Conservation (phyloP, 2,329 filamentous ascomycete genomes). For the Colletotrichum sp. region DNA sequence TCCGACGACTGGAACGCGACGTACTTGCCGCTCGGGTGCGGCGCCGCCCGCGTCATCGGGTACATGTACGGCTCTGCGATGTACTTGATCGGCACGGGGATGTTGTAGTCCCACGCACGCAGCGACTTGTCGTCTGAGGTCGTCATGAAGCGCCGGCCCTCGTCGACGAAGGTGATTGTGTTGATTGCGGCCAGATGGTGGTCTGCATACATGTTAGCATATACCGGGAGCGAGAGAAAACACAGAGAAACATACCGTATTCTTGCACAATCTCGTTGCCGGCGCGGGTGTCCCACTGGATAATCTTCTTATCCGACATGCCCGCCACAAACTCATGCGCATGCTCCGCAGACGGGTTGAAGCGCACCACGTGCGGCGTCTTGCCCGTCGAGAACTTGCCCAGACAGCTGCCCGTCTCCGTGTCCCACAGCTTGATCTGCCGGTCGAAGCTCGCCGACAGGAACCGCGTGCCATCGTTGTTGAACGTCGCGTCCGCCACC, state of each 20-base stretch:
- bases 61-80: slow-evolving; percentile 99
- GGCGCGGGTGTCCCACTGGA: slow-evolving; percentile 91
- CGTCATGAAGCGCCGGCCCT: slow-evolving; percentile 94
- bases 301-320: slow-evolving; percentile 98
- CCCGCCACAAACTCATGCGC: slow-evolving; percentile 92
- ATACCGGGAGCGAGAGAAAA: no score
- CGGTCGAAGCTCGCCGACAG: slow-evolving; percentile 92
- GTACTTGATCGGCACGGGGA: slow-evolving; percentile 98
- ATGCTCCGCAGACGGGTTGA: slow-evolving; percentile 81
- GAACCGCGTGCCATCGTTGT: slow-evolving; percentile 81
- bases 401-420: slow-evolving; percentile 89
- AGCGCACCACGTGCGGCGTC: slow-evolving; percentile 92
- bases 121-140: slow-evolving; percentile 97
- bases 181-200: slow-evolving; percentile 98
- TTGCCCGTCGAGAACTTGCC: slow-evolving; percentile 91
- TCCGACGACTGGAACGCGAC: slow-evolving; percentile 89
- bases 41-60: slow-evolving; percentile 83
- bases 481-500: slow-evolving; percentile 89
- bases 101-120: slow-evolving; percentile 97
- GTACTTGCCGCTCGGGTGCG: slow-evolving; percentile 91
- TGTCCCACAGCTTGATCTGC: slow-evolving; percentile 98
- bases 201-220: slow-evolving; percentile 51
- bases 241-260: slow-evolving; percentile 54
- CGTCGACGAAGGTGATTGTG: slow-evolving; percentile 95
- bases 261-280: slow-evolving; percentile 85